Evolutionary conservation across 2,329 filamentous ascomycete genomes (phyloP).

Genomic region (Bimuria novae-zelandiae): DNA sequence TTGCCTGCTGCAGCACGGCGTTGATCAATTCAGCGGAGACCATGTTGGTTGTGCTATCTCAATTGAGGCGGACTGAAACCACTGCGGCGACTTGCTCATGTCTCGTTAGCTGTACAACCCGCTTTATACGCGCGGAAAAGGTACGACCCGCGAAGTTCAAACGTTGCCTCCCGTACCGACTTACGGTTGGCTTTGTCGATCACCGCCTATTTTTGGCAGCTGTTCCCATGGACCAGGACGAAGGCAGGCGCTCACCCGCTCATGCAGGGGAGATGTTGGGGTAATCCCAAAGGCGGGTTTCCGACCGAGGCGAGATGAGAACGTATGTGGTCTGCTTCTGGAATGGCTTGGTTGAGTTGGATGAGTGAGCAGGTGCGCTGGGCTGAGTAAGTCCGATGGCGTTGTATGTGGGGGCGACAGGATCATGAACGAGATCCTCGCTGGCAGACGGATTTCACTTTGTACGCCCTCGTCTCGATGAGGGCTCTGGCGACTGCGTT

Average conservation of each 20-base stretch:
- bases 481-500: neutral
- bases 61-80: too few species aligned
- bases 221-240: neutral
- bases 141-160: too few species aligned
- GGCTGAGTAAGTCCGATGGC: conserved; percentile 11
- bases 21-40: conserved; percentile 59
- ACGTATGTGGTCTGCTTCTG: neutral
- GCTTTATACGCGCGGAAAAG: conserved; percentile 3
- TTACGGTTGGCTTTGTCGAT: neutral
- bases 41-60: conserved; percentile 9
- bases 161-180: too few species aligned
- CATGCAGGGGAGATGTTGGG: neutral
- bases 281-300: neutral
- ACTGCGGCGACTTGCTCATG: neutral
- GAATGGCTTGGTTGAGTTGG: neutral
- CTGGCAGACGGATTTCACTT: neutral
- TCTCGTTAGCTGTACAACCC: neutral
- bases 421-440: neutral
- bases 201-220: conserved; percentile 6
- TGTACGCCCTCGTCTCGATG: neutral
- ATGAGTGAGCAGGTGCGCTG: conserved; percentile 4
- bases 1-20: conserved; percentile 32
- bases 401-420: neutral
- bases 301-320: neutral
- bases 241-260: conserved; percentile 1